Base-by-base conservation (phyloP, 306 rosid species). In the Gastrolobium bilobum region DNA sequence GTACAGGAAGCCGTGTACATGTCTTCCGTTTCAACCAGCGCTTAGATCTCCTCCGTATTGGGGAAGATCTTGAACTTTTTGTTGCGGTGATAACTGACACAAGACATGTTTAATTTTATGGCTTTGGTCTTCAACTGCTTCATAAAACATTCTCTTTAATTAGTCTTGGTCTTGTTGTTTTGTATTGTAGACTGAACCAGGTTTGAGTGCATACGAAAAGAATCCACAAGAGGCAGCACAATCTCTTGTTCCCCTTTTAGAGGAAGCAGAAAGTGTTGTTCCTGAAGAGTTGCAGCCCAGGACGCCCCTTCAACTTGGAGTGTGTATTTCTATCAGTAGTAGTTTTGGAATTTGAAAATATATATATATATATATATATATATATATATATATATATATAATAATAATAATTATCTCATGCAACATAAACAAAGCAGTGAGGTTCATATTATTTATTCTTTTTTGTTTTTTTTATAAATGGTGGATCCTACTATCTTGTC, bases 1-100 rank as follows among this genome's bases (percentile, higher is more conserved):
- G 97, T 76, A 84, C 96, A 3, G 97, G 97, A 5, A 92, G 91
- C 81, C 95, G 97, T 9, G 92, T 90, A 9, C 97, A 92, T 52
- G 92, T 90, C 31, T 92, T 76, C 74, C 79, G 76, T 15, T 92
- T 92, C 51, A 85, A 92, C 29, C 83, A 63, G 10, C 42, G 66
- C 53, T 79, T 89, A 6, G 86, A 92, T 65, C 97, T 92, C 31
- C 66, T 90, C 11, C 93, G 79, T 62, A 88, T 90, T 60, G 95
- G 95, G 47, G 35, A 86, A 26, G 89, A 86, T 73, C 84, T 90
- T 38, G 97, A 92, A 76, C 82, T 92, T 42, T 86, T 80, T 64
- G 9, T 5, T 1, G 78, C 85, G 87, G 91, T 90, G 2, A 52
- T n/a, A 11, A 2, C 33, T 20, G 26, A 20, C 26, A 20, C 52